Percentiles rank a stretch among this genome's conserved stretches.
Evolutionary conservation across 148 eudicot genomes (phyloP).

Genomic region (Pouteria glomerata): DNA sequence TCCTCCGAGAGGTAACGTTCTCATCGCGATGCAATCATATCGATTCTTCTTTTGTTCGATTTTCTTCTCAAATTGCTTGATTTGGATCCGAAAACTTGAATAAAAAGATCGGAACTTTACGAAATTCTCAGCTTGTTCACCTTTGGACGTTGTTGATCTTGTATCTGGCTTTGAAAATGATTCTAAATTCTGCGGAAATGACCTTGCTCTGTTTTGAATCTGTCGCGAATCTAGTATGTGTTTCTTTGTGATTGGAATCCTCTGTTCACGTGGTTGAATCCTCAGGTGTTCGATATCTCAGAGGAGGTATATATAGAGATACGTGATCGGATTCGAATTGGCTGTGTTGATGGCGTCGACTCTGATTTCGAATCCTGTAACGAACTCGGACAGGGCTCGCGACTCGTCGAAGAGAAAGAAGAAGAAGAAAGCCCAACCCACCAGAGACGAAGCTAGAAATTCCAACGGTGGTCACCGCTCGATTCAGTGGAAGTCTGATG

Average conservation of each 20-base stretch:
- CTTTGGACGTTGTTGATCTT: neutral
- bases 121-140: neutral
- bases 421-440: slow-evolving; percentile 30
- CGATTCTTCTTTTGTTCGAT: neutral
- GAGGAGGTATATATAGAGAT: neutral
- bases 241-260: neutral
- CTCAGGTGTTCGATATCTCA: slow-evolving; percentile 1
- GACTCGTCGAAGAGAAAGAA: slow-evolving; percentile 36
- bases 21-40: slow-evolving; percentile 1
- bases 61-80: neutral
- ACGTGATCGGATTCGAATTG: neutral
- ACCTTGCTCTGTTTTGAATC: neutral
- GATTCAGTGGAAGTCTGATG: slow-evolving; percentile 67
- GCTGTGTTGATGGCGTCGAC: slow-evolving; percentile 27
- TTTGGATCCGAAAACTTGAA: neutral
- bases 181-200: neutral
- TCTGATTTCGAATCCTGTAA: slow-evolving; percentile 37
- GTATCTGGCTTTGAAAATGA: neutral
- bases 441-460: slow-evolving; percentile 13
- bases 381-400: slow-evolving; percentile 38
- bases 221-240: neutral
- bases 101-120: neutral
- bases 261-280: slow-evolving; percentile 1
- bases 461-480: neutral
- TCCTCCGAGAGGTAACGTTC: slow-evolving; percentile 1